Percentiles rank a stretch among this genome's conserved stretches.
Evolutionary conservation across 2,329 filamentous ascomycete species (phyloP).

Genomic region (Apiospora rasikravindrae): DNA sequence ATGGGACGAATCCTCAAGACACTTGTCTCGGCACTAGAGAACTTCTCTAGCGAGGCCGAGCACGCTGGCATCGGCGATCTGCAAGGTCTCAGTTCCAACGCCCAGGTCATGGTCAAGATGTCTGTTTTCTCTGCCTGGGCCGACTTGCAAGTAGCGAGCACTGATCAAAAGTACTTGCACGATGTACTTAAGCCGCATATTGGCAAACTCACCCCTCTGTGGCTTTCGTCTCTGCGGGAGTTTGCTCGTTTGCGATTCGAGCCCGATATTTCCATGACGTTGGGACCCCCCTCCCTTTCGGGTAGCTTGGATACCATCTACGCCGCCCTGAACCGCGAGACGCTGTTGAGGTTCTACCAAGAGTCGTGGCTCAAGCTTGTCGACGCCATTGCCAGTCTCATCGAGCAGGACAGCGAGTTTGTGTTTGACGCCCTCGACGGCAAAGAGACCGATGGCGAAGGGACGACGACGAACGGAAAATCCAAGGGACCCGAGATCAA

Average conservation of each 20-base stretch:
- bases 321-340: constrained; percentile 91
- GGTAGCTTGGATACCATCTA: constrained; percentile 93
- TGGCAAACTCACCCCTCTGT: constrained; percentile 86
- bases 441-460: constrained; percentile 63
- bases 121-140: constrained; percentile 97
- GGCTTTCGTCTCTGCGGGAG: constrained; percentile 90
- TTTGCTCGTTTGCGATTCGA: constrained; percentile 94
- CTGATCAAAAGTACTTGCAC: constrained; percentile 86
- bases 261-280: constrained; percentile 91
- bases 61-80: constrained; percentile 90
- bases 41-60: constrained; percentile 82
- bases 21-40: constrained; percentile 87
- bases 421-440: constrained; percentile 97
- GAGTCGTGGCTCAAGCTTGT: constrained; percentile 96
- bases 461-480: constrained; percentile 49
- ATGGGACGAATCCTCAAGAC: constrained; percentile 98
- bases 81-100: constrained; percentile 90
- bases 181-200: constrained; percentile 91
- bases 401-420: constrained; percentile 96
- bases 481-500: constrained; percentile 83
- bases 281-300: constrained; percentile 80
- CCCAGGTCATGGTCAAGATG: constrained; percentile 98
- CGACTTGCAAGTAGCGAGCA: constrained; percentile 92
- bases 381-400: constrained; percentile 94
- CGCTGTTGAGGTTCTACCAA: constrained; percentile 93